These are phyloP conservation scores for Besnoitia besnoiti DNA, from an alignment of 169 alveolate species.

Conservation along the genomic window DNA sequence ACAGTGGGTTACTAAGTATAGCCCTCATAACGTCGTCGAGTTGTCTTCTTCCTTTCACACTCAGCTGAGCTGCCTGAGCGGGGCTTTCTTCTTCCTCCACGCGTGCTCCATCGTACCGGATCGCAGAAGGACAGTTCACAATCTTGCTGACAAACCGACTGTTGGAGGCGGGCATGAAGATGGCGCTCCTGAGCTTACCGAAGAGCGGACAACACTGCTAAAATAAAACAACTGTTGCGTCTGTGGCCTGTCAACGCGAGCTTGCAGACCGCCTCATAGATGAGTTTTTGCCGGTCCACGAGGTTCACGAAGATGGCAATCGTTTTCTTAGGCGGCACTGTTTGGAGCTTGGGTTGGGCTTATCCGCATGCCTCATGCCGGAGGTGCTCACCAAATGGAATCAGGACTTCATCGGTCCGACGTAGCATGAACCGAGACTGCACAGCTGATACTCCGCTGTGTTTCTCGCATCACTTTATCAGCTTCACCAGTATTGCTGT, in stretches of 20 bases:
- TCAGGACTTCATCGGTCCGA: constrained; percentile 38
- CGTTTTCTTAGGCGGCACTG: constrained; percentile 55
- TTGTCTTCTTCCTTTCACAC: not conserved
- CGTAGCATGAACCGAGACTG: constrained; percentile 56
- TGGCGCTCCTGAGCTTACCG: constrained; percentile 28
- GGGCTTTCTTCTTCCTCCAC: not conserved
- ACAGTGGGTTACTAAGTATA: not conserved
- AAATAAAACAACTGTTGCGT: not conserved
- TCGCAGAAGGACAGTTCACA: not conserved
- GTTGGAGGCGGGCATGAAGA: not conserved
- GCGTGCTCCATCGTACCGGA: not conserved
- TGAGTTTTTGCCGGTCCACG: not conserved
- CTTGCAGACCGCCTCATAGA: constrained; percentile 40
- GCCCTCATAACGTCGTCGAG: not conserved
- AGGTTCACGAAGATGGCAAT: constrained; percentile 37
- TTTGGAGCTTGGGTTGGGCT: not conserved
- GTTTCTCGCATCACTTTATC: not conserved
- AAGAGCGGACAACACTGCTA: constrained; percentile 16
- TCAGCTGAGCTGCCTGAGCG: not conserved
- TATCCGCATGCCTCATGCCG: not conserved
- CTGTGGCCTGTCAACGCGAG: not conserved
- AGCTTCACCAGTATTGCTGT: constrained; percentile 25
- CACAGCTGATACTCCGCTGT: not conserved
- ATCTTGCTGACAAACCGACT: not conserved
- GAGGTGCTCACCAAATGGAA: constrained; percentile 21